A percentile compares a stretch with the other conserved stretches of the same genome.
phyloP scores from a whole-genome alignment of 2,329 filamentous ascomycete genomes.

The Macrophomina phaseolina region DNA sequence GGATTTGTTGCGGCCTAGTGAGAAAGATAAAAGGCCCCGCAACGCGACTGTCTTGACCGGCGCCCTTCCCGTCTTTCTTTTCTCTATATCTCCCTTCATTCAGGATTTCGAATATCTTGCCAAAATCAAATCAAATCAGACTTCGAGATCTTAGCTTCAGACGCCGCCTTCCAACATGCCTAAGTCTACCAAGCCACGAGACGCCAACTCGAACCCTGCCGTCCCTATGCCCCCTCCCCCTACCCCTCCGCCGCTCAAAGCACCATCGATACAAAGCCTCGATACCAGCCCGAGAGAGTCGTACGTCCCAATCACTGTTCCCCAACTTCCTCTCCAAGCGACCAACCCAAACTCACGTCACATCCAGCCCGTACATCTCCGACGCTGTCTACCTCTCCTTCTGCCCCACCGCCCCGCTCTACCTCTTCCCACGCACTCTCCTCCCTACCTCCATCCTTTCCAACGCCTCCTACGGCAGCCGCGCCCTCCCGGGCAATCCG shows the following conservation, averaged over 20 bases:
- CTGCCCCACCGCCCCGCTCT: neutral
- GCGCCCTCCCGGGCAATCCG: constrained; percentile 36
- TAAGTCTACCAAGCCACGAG: neutral
- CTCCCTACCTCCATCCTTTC: constrained; percentile 29
- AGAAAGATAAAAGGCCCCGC: neutral
- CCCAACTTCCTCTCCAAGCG: neutral
- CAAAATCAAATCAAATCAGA: neutral
- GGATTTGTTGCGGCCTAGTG: neutral
- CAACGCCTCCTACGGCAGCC: constrained; percentile 22
- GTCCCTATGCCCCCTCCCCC: neutral
- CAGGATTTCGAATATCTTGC: no score
- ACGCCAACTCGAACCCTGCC: neutral
- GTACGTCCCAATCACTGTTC: neutral
- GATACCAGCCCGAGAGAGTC: neutral
- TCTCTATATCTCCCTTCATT: neutral
- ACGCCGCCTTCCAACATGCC: neutral
- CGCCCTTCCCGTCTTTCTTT: neutral
- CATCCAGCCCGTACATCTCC: neutral
- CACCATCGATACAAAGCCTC: neutral
- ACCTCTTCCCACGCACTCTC: constrained; percentile 1
- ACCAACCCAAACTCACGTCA: neutral
- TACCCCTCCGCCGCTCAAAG: neutral
- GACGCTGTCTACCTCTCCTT: neutral
- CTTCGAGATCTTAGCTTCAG: neutral
- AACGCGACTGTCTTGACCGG: neutral